Base-by-base conservation (phyloP, 2,329 filamentous ascomycete species). In the Colletotrichum gloeosporioides region DNA sequence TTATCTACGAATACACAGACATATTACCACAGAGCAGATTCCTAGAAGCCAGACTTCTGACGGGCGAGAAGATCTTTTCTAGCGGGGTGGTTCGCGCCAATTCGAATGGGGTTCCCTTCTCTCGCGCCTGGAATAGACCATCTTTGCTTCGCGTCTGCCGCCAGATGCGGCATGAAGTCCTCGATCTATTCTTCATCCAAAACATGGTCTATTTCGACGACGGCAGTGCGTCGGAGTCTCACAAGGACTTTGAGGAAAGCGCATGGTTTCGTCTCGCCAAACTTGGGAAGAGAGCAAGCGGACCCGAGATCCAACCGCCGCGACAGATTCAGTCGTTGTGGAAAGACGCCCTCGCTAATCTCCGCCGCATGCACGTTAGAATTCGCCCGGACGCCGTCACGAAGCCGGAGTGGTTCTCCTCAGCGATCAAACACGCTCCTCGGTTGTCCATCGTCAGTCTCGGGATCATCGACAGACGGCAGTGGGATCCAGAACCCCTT, bases 351-450 rank as follows among this genome's bases (percentile, higher is more conserved):
- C 39, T 44, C 39, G 2, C 39, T 1, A 0, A 5, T 44, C 16
- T 44, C 4, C 39, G 39, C 0, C 39, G 2, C 1, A 3, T 44
- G 0, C 18, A 18, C 39, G 10, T 44, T 8, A 0, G 0, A n/a
- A 12, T 44, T 10, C 18, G 39, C 0, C 39, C 3, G 1, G 0
- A 6, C 39, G 4, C 39, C 39, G 39, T n/a, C 3, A 44, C 3
- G 18, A 44, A 44, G 39, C 39, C 39, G 18, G 39, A 44, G 9
- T 44, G 39, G 39, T 44, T 44, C 5, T 44, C 39, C 0, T 44
- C 39, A 9, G 39, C 39, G 18, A 44, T 44, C 3, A 44, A 44
- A n/a, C 16, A n/a, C 16, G 0, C 0, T 1, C 3, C 39, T 1
- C 39, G 16, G 18, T 1, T 44, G 39, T 10, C 16, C 36, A 3